A percentile compares a stretch with the other conserved stretches of the same genome.
phyloP scores from a whole-genome alignment of 306 rosid genomes.

The Castanea mollissima region DNA sequence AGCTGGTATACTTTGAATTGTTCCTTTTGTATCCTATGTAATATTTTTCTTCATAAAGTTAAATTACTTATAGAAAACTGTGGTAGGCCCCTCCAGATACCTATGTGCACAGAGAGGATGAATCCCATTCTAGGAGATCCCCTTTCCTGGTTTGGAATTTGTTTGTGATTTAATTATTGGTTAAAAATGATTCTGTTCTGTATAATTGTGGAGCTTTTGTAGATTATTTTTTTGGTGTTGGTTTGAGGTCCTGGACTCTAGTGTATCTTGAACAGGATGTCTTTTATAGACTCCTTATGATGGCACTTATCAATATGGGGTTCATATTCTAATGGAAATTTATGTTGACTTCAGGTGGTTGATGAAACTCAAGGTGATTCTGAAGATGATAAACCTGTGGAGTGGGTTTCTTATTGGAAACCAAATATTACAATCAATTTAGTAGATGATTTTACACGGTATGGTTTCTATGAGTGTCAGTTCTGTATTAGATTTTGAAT shows the following conservation, averaged over 20 bases:
- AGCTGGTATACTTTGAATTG: no score
- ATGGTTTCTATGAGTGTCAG: slow-evolving; percentile 26
- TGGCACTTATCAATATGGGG: slow-evolving; percentile 8
- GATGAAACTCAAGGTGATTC: slow-evolving; percentile 60
- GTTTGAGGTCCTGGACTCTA: not conserved
- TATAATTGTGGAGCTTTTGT: no score
- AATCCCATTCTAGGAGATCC: not conserved
- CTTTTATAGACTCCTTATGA: not conserved
- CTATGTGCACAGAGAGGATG: not conserved
- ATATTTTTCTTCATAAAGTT: no score
- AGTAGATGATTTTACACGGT: slow-evolving; percentile 91
- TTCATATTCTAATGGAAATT: slow-evolving; percentile 22
- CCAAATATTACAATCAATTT: slow-evolving; percentile 90
- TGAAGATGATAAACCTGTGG: slow-evolving; percentile 62
- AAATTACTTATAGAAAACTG: no score
- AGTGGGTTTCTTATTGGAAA: slow-evolving; percentile 84
- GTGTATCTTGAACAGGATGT: not conserved
- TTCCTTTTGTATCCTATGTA: no score
- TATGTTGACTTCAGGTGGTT: slow-evolving; percentile 49
- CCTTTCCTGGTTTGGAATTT: no score
- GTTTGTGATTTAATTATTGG: no score
- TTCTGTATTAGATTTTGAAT: not conserved
- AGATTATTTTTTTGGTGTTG: no score
- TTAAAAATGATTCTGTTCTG: no score
- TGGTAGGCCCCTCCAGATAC: not conserved